Evolutionary conservation across 2,329 filamentous ascomycete species (phyloP).

Genomic region (Mycocentrospora acerina): DNA sequence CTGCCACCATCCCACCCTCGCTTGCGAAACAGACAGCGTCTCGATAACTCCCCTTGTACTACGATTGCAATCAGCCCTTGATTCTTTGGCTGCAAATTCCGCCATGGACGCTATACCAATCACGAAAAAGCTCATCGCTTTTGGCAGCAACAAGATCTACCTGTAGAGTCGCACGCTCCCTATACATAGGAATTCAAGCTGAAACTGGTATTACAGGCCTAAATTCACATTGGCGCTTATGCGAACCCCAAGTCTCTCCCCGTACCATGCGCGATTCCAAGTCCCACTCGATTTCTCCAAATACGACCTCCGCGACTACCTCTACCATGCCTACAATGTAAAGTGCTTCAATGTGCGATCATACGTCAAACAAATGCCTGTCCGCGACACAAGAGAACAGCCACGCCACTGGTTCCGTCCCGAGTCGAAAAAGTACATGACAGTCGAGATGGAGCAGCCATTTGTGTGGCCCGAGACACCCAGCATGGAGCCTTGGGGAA

Average conservation of each 20-base stretch:
- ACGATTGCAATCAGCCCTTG: not conserved
- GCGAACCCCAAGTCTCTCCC: constrained; percentile 69
- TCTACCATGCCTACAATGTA: constrained; percentile 82
- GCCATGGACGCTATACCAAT: constrained; percentile 34
- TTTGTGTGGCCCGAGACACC: constrained; percentile 84
- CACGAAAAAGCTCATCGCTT: constrained; percentile 36
- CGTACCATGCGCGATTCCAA: constrained; percentile 83
- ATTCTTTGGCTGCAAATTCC: not conserved
- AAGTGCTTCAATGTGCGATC: constrained; percentile 70
- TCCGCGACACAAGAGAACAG: constrained; percentile 55
- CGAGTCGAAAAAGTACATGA: constrained; percentile 85
- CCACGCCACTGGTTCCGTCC: constrained; percentile 67
- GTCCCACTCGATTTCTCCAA: constrained; percentile 94
- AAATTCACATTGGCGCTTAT: constrained; percentile 79
- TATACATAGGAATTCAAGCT: constrained; percentile 6
- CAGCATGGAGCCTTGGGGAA: constrained; percentile 45
- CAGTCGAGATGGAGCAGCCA: constrained; percentile 80
- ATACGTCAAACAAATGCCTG: constrained; percentile 70
- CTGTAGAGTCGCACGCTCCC: constrained; percentile 39
- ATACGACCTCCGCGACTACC: constrained; percentile 93
- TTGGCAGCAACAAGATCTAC: constrained; percentile 50
- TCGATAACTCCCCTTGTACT: not conserved
- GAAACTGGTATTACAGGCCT: constrained; percentile 58
- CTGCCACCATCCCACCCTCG: no score
- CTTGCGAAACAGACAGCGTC: not conserved